These are phyloP conservation scores for Paspalum notatum DNA, from an alignment of 176 grass and related monocot species.

Conservation along the genomic window DNA sequence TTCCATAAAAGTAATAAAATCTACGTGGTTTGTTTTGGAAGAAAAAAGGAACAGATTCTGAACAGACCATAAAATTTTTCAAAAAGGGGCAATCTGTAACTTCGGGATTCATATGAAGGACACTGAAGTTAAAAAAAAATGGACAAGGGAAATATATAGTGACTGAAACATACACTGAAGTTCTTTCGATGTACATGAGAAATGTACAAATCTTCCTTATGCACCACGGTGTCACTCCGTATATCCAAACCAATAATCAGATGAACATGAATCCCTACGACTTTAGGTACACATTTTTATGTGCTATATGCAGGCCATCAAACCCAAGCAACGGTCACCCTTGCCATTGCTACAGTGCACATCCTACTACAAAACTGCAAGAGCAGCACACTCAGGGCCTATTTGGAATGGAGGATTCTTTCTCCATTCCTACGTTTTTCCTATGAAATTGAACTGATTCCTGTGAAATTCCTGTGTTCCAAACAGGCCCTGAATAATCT, in stretches of 20 bases:
- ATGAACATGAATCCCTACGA: slow-evolving; percentile 35
- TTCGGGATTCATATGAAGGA: not conserved
- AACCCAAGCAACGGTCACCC: slow-evolving; percentile 35
- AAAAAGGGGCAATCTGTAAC: not conserved
- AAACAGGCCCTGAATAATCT: too few relatives aligned
- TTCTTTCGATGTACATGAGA: not conserved
- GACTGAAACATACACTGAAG: too few relatives aligned
- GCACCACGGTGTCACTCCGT: slow-evolving; percentile 10
- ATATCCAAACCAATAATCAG: slow-evolving; percentile 1
- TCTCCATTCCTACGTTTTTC: too few relatives aligned
- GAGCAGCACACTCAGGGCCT: slow-evolving; percentile 24
- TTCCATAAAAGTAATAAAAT: not conserved
- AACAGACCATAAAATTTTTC: not conserved
- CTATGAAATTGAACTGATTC: too few relatives aligned
- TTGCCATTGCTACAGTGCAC: slow-evolving; percentile 28
- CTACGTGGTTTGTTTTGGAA: not conserved
- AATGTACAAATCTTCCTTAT: slow-evolving; percentile 37
- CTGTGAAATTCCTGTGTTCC: too few relatives aligned
- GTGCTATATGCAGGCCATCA: slow-evolving; percentile 6
- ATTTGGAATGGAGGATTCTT: too few relatives aligned
- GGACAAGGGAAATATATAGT: not conserved
- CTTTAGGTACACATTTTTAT: slow-evolving; percentile 26
- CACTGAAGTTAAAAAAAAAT: not conserved
- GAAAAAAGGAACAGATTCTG: not conserved
- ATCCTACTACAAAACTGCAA: slow-evolving; percentile 22